phyloP scores from a whole-genome alignment of 192 early-diverging fungal species.

The Linnemannia hyalina region DNA sequence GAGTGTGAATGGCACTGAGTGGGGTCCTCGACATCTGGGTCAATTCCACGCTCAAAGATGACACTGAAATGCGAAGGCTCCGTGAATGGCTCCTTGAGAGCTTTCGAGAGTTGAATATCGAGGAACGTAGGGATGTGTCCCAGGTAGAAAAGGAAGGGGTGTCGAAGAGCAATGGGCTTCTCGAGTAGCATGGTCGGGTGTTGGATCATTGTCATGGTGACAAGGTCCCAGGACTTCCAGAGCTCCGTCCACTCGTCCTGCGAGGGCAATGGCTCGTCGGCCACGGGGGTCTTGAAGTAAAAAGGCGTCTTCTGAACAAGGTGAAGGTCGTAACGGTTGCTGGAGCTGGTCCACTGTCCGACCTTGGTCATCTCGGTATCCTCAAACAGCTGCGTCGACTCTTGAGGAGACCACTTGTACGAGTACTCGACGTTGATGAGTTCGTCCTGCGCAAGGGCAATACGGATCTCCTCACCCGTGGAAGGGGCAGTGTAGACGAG shows the following conservation, averaged over 20 bases:
- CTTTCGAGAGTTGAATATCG: conserved; percentile 70
- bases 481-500: conserved; percentile 59
- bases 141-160: conserved; percentile 92
- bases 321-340: conserved; percentile 68
- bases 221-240: conserved; percentile 86
- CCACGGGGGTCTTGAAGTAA: conserved; percentile 36
- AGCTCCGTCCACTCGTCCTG: conserved; percentile 81
- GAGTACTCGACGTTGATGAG: conserved; percentile 91
- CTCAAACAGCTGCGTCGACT: conserved; percentile 66
- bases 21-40: conserved; percentile 86
- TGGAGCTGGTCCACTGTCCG: conserved; percentile 67
- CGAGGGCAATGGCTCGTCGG: conserved; percentile 61
- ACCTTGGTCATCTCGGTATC: conserved; percentile 59
- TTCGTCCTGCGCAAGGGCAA: conserved; percentile 78
- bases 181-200: conserved; percentile 63
- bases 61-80: conserved; percentile 73
- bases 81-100: conserved; percentile 62
- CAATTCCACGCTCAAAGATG: conserved; percentile 96
- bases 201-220: conserved; percentile 75
- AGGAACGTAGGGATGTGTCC: conserved; percentile 86
- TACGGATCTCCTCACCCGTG: conserved; percentile 19
- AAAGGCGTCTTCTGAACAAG: conserved; percentile 70
- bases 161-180: conserved; percentile 86
- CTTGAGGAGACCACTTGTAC: conserved; percentile 81
- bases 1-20: conserved; percentile 85